Percentiles rank a stretch among this genome's conserved stretches.
Conservation (phyloP, 2,329 filamentous ascomycete genomes). For the Paracoccidioides lutzii region DNA sequence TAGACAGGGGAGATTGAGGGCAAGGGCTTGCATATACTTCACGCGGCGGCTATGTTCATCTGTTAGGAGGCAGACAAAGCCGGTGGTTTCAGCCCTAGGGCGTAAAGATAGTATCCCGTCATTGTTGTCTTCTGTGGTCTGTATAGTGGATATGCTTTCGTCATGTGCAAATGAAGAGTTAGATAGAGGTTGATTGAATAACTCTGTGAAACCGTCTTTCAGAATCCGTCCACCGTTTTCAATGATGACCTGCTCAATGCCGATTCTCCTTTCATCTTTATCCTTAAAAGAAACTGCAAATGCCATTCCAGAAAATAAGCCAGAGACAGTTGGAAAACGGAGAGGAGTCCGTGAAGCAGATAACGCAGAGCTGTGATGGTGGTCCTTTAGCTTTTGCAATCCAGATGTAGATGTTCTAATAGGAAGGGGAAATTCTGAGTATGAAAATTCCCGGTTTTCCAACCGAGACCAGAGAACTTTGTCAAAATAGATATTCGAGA, state of each 20-base stretch:
- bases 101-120: slow-evolving; percentile 42
- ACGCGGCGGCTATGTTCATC: slow-evolving; percentile 73
- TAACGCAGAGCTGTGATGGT: slow-evolving; percentile 31
- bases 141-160: background rate
- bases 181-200: slow-evolving; percentile 47
- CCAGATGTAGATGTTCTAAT: slow-evolving; percentile 11
- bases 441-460: slow-evolving; percentile 28
- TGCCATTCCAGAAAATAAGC: slow-evolving; percentile 65
- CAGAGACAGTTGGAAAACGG: slow-evolving; percentile 15
- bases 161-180: slow-evolving; percentile 7
- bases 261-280: slow-evolving; percentile 42
- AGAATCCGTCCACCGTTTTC: slow-evolving; percentile 62
- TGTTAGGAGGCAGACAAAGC: slow-evolving; percentile 76
- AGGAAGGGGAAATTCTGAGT: slow-evolving; percentile 11
- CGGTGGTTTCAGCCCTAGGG: slow-evolving; percentile 40
- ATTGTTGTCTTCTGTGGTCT: background rate
- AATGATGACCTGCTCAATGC: slow-evolving; percentile 50
- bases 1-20: slow-evolving; percentile 76
- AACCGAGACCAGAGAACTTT: slow-evolving; percentile 35
- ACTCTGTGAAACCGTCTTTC: slow-evolving; percentile 61
- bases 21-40: slow-evolving; percentile 91
- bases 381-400: slow-evolving; percentile 27
- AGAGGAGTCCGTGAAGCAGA: slow-evolving; percentile 39
- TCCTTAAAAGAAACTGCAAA: slow-evolving; percentile 70
- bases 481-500: slow-evolving; percentile 35